A percentile compares a stretch with the other conserved stretches of the same genome.
These are phyloP conservation scores for Candida ortonii DNA, from an alignment of 805 yeast genomes.

Conservation along the genomic window DNA sequence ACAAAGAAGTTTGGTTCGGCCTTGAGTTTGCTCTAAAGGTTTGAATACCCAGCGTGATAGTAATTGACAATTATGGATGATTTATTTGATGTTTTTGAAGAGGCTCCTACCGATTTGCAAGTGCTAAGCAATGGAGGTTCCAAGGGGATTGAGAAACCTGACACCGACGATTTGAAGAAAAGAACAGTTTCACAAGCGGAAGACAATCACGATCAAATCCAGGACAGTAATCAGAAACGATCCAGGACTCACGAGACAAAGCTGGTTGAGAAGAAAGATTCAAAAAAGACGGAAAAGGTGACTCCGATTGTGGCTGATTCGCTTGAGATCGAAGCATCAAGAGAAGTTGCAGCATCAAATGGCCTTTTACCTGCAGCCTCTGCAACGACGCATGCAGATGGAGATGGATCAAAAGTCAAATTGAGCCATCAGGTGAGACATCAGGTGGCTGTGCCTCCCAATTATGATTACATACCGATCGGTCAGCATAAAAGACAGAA, in stretches of 20 bases:
- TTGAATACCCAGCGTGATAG: neutral
- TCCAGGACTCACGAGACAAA: slow-evolving; percentile 32
- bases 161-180: slow-evolving; percentile 12
- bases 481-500: slow-evolving; percentile 74
- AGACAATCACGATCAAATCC: slow-evolving; percentile 5
- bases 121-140: slow-evolving; percentile 6
- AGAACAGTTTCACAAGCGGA: slow-evolving; percentile 12
- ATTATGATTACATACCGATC: slow-evolving; percentile 83
- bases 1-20: too few species aligned
- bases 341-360: slow-evolving; percentile 81
- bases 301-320: slow-evolving; percentile 82
- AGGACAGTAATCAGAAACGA: slow-evolving; percentile 26
- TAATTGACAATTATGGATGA: slow-evolving; percentile 40
- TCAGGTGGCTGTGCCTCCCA: slow-evolving; percentile 95
- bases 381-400: slow-evolving; percentile 25
- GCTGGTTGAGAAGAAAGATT: slow-evolving; percentile 18
- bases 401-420: slow-evolving; percentile 45
- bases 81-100: slow-evolving; percentile 61
- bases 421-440: slow-evolving; percentile 93
- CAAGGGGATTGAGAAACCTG: slow-evolving; percentile 1
- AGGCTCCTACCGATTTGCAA: slow-evolving; percentile 40
- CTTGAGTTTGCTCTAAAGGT: too few species aligned
- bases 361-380: slow-evolving; percentile 52
- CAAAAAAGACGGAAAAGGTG: slow-evolving; percentile 27
- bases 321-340: slow-evolving; percentile 82